Evolutionary conservation across 805 yeast genomes (phyloP).

Genomic region (Yamadazyma kitorensis): DNA sequence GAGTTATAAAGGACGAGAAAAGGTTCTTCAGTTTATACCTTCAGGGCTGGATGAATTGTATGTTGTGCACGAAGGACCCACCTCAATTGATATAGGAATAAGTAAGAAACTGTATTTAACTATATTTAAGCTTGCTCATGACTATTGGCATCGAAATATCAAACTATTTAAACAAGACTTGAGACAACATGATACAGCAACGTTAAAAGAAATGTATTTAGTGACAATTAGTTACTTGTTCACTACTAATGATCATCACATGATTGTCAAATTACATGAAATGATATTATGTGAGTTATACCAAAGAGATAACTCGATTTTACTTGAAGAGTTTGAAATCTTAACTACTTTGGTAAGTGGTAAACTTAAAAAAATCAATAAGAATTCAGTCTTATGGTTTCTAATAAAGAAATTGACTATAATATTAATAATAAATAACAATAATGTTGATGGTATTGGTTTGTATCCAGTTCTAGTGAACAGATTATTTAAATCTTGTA

Average conservation of each 20-base stretch:
- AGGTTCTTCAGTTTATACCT: neutral
- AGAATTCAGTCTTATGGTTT: constrained; percentile 38
- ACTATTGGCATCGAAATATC: constrained; percentile 20
- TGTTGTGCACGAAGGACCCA: constrained; percentile 10
- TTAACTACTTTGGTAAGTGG: constrained; percentile 30
- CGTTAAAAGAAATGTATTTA: constrained; percentile 19
- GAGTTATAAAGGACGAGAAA: constrained; percentile 3
- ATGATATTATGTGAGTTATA: constrained; percentile 14
- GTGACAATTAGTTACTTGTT: constrained; percentile 33
- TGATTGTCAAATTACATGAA: constrained; percentile 29
- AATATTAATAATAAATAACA: neutral
- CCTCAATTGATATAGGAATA: constrained; percentile 29
- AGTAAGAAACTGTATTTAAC: constrained; percentile 26
- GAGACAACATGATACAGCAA: neutral
- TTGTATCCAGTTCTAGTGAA: constrained; percentile 1
- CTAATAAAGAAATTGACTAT: constrained; percentile 24
- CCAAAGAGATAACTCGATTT: constrained; percentile 9
- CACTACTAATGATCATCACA: constrained; percentile 40
- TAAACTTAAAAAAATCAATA: constrained; percentile 32
- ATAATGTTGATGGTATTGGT: neutral
- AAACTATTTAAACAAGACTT: constrained; percentile 1
- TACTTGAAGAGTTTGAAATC: constrained; percentile 24
- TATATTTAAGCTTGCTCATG: constrained; percentile 32
- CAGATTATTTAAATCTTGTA: constrained; percentile 26
- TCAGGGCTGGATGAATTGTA: constrained; percentile 1